Base-by-base conservation (phyloP, 2,329 filamentous ascomycete genomes). In the Penicillium digitatum region DNA sequence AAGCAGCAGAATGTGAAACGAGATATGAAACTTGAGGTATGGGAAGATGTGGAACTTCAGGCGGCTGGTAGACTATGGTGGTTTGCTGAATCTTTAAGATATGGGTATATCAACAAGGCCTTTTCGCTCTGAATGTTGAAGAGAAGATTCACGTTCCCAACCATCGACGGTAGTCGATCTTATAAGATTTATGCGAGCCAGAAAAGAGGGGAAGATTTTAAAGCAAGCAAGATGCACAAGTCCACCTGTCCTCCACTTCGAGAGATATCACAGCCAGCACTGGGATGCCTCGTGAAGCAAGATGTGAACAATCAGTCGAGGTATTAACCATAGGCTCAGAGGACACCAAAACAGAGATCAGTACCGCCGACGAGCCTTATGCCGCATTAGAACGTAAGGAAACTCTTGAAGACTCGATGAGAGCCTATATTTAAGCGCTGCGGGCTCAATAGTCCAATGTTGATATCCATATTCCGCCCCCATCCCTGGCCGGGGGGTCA, bases 361-460 rank as follows among this genome's bases (percentile, higher is more conserved):
- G 60, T 68, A 63, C 62, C 69, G 69, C 68, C 62, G 58, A 62
- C 60, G 57, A 63, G 61, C 49, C 56, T 65, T 64, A 65, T 68
- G 64, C 66, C 65, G 68, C 69, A 68, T 54, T 56, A 59, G 59
- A 59, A 57, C 50, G 60, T 60, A 63, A 35, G 54, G 35, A 48
- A 47, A 35, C n/a, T 32, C 48, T 44, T 48, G 61, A 59, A 66
- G 63, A 61, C 60, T 68, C 60, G 61, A 70, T 58, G 63, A 68
- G 63, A 61, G 62, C 65, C 67, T 70, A 65, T 67, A 67, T 69
- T 71, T 72, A 72, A 73, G 70, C 70, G 70, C 70, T 65, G 59
- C 52, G 54, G 59, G 64, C 63, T 51, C 62, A 61, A 58, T 64
- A 61, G 58, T 61, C 42, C 54, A 48, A 53, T 54, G 52, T 61